A percentile compares a stretch with the other conserved stretches of the same genome.
phyloP scores from a whole-genome alignment of 2,329 filamentous ascomycete genomes.

The Pseudogymnoascus sp. region DNA sequence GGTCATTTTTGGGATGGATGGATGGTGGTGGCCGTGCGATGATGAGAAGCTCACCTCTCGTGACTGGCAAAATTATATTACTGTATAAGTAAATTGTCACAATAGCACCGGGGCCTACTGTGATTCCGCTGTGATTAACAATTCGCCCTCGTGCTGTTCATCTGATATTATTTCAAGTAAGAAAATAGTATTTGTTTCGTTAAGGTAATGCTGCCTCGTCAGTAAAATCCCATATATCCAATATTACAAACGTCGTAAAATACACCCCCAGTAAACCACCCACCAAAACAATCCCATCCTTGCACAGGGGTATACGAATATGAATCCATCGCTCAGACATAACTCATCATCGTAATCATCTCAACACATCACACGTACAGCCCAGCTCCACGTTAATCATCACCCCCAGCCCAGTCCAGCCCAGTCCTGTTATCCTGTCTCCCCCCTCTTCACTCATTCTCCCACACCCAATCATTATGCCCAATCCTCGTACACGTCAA shows the following conservation, averaged over 20 bases:
- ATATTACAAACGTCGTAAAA: slow-evolving; percentile 2
- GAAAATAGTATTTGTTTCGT: slow-evolving; percentile 1
- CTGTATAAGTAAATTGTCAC: background rate
- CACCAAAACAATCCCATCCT: background rate
- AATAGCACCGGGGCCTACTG: background rate
- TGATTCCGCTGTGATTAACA: background rate
- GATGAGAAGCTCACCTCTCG: background rate
- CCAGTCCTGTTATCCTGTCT: background rate
- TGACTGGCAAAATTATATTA: background rate
- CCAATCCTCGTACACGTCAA: slow-evolving; percentile 57
- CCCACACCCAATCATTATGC: slow-evolving; percentile 55
- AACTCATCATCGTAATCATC: slow-evolving; percentile 6
- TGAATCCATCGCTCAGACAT: slow-evolving; percentile 3
- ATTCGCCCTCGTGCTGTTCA: background rate
- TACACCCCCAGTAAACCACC: background rate
- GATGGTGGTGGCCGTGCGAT: background rate
- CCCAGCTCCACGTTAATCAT: background rate
- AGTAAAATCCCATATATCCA: background rate
- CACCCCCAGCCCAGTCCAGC: background rate
- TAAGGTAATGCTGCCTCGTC: background rate
- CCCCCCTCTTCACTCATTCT: background rate
- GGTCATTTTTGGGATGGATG: background rate
- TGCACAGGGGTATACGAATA: slow-evolving; percentile 1
- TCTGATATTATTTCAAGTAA: background rate
- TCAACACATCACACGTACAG: background rate